Base-by-base conservation (phyloP, 169 alveolate species). In the Perkinsus chesapeaki region DNA sequence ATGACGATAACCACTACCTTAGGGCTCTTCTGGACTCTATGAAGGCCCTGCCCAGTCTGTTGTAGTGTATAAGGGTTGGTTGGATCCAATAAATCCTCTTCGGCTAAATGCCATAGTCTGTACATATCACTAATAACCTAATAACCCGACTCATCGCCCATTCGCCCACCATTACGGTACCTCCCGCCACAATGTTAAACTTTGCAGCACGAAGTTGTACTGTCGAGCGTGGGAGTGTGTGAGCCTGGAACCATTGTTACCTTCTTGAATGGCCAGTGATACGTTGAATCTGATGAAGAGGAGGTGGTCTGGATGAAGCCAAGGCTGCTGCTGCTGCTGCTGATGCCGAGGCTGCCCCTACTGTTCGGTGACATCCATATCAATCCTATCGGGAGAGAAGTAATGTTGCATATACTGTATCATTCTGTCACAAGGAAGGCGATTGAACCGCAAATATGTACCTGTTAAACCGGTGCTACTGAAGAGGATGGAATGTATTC, bases 121-220 rank as follows among this genome's bases (percentile, higher is more conserved):
- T 96, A 97, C 98, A 98, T 97, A 94, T 98, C 97, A 90, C 96
- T 95, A 38, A 97, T 95, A 47, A 60, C 82, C 82, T 60, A 16
- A 60, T 27, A 16, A 60, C 82, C 23, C 27, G 37, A 60, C 60
- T 43, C 60, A 43, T 5, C 60, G 60, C 60, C 60, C 5, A 43
- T 5, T 5, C 60, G 16, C 16, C 60, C 60, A 16, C 5, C 23
- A 16, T 16, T 43, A 43, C 23, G 60, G 16, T 39, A 98, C 97
- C 94, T 98, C 99, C 39, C 98, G 93, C 99, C 99, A 98, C 60
- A 98, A 95, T 23, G 98, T 95, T 91, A 98, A 96, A 27, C 99
- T 96, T 94, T 98, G 99, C 92, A 97, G 94, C 38, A 97, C 99
- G 94, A 96, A 98, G 92, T 96, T 95, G 93, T 95, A 98, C 96